Percentiles rank a stretch among this genome's conserved stretches.
These are phyloP conservation scores for Rugiboletus extremiorientalis DNA, from an alignment of 1,284 basidiomycete species.

Conservation along the genomic window DNA sequence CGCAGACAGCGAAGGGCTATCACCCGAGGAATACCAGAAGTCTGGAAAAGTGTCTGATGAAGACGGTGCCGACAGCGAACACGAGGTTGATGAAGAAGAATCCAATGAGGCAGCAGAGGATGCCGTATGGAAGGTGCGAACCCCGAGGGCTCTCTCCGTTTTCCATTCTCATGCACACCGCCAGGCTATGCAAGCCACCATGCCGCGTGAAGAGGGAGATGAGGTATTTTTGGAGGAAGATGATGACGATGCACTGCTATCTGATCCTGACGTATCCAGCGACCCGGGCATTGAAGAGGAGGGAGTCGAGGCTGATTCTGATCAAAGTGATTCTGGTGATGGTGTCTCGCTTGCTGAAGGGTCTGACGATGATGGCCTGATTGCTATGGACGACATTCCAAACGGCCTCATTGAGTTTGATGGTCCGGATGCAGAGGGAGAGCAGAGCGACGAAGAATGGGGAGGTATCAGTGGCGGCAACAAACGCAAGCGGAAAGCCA, in stretches of 20 bases:
- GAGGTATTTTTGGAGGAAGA: background rate
- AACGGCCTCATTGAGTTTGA: constrained; percentile 60
- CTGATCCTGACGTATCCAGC: constrained; percentile 38
- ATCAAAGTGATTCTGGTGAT: constrained; percentile 28
- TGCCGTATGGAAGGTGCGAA: constrained; percentile 81
- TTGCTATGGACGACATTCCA: constrained; percentile 56
- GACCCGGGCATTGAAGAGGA: constrained; percentile 34
- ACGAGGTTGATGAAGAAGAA: constrained; percentile 44
- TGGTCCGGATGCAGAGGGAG: constrained; percentile 44
- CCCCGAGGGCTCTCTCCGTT: background rate
- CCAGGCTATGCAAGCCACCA: constrained; percentile 82
- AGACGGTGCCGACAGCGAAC: constrained; percentile 38
- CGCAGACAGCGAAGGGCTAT: constrained; percentile 32
- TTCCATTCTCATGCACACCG: background rate
- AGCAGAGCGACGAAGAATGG: constrained; percentile 50
- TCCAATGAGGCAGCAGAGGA: constrained; percentile 56
- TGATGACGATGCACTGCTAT: constrained; percentile 35
- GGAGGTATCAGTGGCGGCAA: constrained; percentile 42
- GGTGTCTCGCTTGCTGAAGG: constrained; percentile 58
- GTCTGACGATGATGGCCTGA: constrained; percentile 67
- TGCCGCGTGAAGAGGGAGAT: constrained; percentile 56
- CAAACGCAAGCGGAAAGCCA: constrained; percentile 51
- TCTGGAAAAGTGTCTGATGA: constrained; percentile 37
- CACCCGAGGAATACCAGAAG: constrained; percentile 30
- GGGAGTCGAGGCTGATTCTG: constrained; percentile 25